phyloP scores from a whole-genome alignment of 2,329 filamentous ascomycete genomes.

The Aspergillus japonicus region DNA sequence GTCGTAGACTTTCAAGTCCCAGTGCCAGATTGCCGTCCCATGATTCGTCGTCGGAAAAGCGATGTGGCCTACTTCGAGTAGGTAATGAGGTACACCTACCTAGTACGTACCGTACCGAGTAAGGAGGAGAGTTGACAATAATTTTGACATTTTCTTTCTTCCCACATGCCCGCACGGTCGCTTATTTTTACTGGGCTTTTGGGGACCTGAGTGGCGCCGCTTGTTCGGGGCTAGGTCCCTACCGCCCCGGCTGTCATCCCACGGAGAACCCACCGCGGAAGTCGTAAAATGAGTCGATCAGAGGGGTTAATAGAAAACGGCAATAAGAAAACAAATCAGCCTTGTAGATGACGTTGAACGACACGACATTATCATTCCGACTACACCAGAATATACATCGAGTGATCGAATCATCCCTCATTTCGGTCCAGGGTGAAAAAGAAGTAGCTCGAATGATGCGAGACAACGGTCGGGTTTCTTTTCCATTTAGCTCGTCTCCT shows the following conservation, averaged over 20 bases:
- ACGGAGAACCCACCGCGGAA: conserved; percentile 18
- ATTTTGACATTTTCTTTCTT: background rate
- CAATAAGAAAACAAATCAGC: background rate
- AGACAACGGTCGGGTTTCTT: conserved; percentile 18
- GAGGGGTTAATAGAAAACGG: background rate
- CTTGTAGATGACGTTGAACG: background rate
- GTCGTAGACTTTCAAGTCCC: background rate
- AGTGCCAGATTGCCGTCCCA: conserved; percentile 1
- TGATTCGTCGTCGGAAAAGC: conserved; percentile 19
- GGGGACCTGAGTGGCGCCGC: conserved; percentile 10
- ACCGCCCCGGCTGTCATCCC: conserved; percentile 26
- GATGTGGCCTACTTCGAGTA: background rate
- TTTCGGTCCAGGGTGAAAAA: conserved; percentile 2
- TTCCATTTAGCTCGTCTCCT: conserved; percentile 5
- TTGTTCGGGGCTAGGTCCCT: conserved; percentile 15
- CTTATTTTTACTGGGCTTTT: background rate
- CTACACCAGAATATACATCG: background rate
- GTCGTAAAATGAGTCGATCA: conserved; percentile 3
- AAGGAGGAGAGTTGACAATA: too few relatives aligned
- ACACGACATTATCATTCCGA: background rate
- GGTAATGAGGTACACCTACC: background rate
- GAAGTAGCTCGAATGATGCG: conserved; percentile 3
- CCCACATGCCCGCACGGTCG: background rate
- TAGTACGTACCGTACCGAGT: background rate
- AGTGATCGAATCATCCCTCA: background rate